Evolutionary conservation across 176 grass and related monocot species (phyloP).

Genomic region (Calamus simplicifolius): DNA sequence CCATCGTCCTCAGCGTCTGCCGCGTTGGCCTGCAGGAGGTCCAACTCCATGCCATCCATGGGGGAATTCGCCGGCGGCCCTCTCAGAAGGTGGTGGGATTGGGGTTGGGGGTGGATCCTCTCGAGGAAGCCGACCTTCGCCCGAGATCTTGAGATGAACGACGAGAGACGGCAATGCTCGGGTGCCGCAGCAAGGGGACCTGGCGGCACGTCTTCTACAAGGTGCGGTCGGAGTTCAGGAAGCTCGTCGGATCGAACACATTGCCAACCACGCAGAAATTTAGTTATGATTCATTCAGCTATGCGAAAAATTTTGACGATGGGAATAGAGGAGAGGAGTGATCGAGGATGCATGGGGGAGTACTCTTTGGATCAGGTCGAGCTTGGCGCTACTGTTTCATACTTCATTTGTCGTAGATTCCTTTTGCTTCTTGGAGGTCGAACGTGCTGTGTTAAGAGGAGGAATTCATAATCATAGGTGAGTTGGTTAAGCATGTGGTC

Average conservation of each 20-base stretch:
- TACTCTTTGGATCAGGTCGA: background rate
- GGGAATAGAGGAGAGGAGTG: slow-evolving; percentile 33
- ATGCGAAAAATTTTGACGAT: slow-evolving; percentile 76
- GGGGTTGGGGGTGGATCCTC: slow-evolving; percentile 72
- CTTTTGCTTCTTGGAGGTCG: slow-evolving; percentile 7
- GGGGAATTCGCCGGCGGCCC: slow-evolving; percentile 32
- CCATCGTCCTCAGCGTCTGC: slow-evolving; percentile 56
- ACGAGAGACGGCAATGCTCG: slow-evolving; percentile 69
- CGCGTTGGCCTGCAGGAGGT: slow-evolving; percentile 50
- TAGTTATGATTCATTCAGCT: slow-evolving; percentile 81
- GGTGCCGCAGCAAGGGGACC: slow-evolving; percentile 51
- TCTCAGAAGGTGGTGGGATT: slow-evolving; percentile 58
- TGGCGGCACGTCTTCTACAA: slow-evolving; percentile 74
- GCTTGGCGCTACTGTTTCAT: slow-evolving; percentile 31
- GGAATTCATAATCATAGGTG: too few species aligned
- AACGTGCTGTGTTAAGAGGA: too few species aligned
- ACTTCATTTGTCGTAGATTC: slow-evolving; percentile 23
- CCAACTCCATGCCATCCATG: slow-evolving; percentile 52
- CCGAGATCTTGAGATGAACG: slow-evolving; percentile 93
- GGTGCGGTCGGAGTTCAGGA: slow-evolving; percentile 51
- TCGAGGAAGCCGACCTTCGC: slow-evolving; percentile 56
- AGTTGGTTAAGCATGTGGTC: too few species aligned
- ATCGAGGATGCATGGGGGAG: background rate
- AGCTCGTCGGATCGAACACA: slow-evolving; percentile 37
- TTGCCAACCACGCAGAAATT: slow-evolving; percentile 64